Evolutionary conservation across 2,329 filamentous ascomycete genomes (phyloP).

Genomic region (Dothistroma septosporum): DNA sequence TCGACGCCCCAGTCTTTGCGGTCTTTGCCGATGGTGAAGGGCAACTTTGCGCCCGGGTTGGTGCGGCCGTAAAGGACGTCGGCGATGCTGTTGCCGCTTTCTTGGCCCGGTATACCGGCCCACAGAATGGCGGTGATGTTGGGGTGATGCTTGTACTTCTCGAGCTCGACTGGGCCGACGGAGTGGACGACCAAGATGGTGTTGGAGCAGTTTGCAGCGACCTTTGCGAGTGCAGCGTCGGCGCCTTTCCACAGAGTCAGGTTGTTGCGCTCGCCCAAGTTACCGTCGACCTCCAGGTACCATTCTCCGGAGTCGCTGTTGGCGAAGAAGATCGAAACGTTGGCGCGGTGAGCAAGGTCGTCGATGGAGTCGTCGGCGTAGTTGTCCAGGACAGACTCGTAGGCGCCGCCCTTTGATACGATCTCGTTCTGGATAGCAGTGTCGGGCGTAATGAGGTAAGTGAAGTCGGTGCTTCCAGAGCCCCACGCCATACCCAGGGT

Average conservation of each 20-base stretch:
- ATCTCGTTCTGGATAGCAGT: constrained; percentile 30
- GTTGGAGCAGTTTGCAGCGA: constrained; percentile 35
- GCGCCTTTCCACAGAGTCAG: constrained; percentile 42
- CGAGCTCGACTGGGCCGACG: constrained; percentile 27
- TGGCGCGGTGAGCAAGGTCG: constrained; percentile 27
- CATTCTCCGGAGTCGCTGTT: constrained; percentile 49
- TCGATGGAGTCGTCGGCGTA: constrained; percentile 25
- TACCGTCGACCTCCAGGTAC: constrained; percentile 44
- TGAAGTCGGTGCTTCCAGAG: constrained; percentile 40
- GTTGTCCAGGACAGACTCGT: constrained; percentile 30
- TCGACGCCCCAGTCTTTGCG: constrained; percentile 31
- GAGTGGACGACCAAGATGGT: constrained; percentile 33
- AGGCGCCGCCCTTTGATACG: constrained; percentile 20
- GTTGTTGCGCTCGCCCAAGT: constrained; percentile 47
- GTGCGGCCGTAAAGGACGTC: constrained; percentile 31
- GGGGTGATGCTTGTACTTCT: constrained; percentile 30
- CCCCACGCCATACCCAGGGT: constrained; percentile 48
- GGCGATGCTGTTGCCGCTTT: constrained; percentile 28
- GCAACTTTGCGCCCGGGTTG: constrained; percentile 30
- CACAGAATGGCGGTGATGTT: constrained; percentile 34
- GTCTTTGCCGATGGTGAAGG: constrained; percentile 32
- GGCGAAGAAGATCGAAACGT: constrained; percentile 46
- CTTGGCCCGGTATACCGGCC: constrained; percentile 32
- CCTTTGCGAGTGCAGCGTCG: constrained; percentile 58
- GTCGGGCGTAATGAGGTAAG: constrained; percentile 32